These are phyloP conservation scores for Lasiosphaeria miniovina DNA, from an alignment of 495 filamentous ascomycete genomes.

Conservation along the genomic window DNA sequence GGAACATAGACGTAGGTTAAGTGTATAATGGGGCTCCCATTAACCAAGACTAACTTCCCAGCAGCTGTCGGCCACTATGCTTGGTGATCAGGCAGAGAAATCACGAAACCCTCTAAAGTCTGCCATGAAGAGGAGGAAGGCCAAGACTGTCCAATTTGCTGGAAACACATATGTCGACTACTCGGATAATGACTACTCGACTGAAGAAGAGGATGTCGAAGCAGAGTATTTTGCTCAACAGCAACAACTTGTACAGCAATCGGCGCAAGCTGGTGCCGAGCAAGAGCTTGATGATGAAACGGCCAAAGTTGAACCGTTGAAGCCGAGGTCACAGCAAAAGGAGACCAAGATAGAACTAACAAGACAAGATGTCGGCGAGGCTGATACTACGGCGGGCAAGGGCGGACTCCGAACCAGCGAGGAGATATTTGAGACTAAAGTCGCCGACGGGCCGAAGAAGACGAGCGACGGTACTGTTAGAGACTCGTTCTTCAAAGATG, in stretches of 20 bases:
- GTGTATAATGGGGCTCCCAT: background rate
- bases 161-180: constrained; percentile 87
- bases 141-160: constrained; percentile 86
- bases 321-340: constrained; percentile 42
- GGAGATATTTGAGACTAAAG: constrained; percentile 61
- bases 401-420: constrained; percentile 50
- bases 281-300: constrained; percentile 43
- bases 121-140: constrained; percentile 80
- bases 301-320: constrained; percentile 48
- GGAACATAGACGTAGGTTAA: constrained; percentile 86
- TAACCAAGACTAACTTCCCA: constrained; percentile 16
- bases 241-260: constrained; percentile 35
- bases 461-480: constrained; percentile 81
- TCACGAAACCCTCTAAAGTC: constrained; percentile 86
- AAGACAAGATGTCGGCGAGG: constrained; percentile 37
- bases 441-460: constrained; percentile 51
- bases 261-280: constrained; percentile 30
- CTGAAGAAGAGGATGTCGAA: constrained; percentile 72
- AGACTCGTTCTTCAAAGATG: constrained; percentile 96
- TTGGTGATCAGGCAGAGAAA: constrained; percentile 86
- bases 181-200: constrained; percentile 84
- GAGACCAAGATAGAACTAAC: constrained; percentile 44
- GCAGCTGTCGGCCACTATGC: constrained; percentile 89
- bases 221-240: constrained; percentile 32
- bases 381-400: constrained; percentile 25